Evolutionary conservation across 257 asterid genomes (phyloP).

Genomic region (Plantago major): DNA sequence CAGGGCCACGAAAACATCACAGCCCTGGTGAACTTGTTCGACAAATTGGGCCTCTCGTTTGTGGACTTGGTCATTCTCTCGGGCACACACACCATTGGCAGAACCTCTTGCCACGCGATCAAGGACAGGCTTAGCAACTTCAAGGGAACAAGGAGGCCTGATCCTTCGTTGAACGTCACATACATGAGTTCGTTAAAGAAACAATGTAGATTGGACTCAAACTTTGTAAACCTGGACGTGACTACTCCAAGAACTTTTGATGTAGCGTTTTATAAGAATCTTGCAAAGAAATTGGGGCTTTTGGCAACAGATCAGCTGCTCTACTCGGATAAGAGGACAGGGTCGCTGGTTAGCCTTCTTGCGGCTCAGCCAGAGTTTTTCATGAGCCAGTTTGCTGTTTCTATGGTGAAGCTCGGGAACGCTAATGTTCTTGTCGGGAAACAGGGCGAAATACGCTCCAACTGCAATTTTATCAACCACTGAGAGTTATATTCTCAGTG

Average conservation of each 20-base stretch:
- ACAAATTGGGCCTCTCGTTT: constrained; percentile 58
- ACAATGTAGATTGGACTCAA: constrained; percentile 19
- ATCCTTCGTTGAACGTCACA: constrained; percentile 29
- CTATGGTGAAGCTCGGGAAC: constrained; percentile 46
- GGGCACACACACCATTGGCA: constrained; percentile 58
- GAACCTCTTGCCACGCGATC: constrained; percentile 31
- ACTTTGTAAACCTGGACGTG: constrained; percentile 28
- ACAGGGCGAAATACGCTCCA: constrained; percentile 37
- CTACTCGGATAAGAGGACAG: constrained; percentile 34
- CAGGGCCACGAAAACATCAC: constrained; percentile 68
- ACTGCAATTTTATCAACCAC: constrained; percentile 31
- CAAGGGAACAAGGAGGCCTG: constrained; percentile 28
- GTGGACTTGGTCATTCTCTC: constrained; percentile 76
- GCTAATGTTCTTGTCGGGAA: constrained; percentile 29
- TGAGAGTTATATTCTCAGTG: background rate
- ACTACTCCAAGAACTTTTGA: constrained; percentile 40
- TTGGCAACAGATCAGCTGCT: constrained; percentile 42
- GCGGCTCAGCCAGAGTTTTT: constrained; percentile 36
- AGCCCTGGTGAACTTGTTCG: constrained; percentile 40
- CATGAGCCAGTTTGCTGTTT: constrained; percentile 36
- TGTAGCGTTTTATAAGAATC: constrained; percentile 34
- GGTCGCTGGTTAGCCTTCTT: constrained; percentile 27
- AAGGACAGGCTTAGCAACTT: constrained; percentile 30
- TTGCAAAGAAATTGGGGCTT: constrained; percentile 33
- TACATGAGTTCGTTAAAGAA: constrained; percentile 25